These are phyloP conservation scores for Trypanosoma mega DNA, from an alignment of 208 protist genomes.

Conservation along the genomic window DNA sequence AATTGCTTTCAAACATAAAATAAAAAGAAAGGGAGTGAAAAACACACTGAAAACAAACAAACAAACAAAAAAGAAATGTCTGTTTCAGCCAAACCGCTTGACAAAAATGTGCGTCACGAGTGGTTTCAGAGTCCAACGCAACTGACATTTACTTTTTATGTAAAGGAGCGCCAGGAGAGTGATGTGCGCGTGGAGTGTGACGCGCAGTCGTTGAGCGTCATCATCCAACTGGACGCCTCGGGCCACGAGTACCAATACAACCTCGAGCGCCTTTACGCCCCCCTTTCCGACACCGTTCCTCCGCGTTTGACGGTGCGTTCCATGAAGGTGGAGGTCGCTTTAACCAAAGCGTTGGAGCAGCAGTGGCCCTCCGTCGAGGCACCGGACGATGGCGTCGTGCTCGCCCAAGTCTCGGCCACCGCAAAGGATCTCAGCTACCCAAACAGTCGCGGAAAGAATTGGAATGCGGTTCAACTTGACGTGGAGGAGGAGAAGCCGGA, in stretches of 20 bases:
- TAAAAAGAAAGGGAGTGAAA: constrained; percentile 1
- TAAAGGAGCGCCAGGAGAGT: constrained; percentile 55
- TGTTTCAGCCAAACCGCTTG: constrained; percentile 41
- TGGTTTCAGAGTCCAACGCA: constrained; percentile 84
- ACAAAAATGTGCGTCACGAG: constrained; percentile 69
- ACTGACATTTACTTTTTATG: constrained; percentile 85
- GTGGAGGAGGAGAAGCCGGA: constrained; percentile 88
- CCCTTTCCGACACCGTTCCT: constrained; percentile 24
- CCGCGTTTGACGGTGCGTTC: constrained; percentile 47
- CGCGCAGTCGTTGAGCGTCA: constrained; percentile 39
- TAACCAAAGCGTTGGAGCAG: constrained; percentile 51
- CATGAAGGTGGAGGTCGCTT: constrained; percentile 86
- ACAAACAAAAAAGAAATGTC: constrained; percentile 28
- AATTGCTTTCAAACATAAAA: constrained; percentile 7
- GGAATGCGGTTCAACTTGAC: constrained; percentile 65
- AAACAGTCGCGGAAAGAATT: constrained; percentile 87
- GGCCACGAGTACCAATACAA: constrained; percentile 71
- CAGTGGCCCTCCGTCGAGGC: constrained; percentile 80
- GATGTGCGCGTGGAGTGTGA: constrained; percentile 58
- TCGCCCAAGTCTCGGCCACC: constrained; percentile 21
- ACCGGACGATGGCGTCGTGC: constrained; percentile 6
- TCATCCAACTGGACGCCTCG: constrained; percentile 56
- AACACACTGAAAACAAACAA: neutral
- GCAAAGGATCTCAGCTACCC: constrained; percentile 65
- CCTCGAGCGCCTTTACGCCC: constrained; percentile 64